Conservation (phyloP, 2,329 filamentous ascomycete genomes). For the Colletotrichum sp. region DNA sequence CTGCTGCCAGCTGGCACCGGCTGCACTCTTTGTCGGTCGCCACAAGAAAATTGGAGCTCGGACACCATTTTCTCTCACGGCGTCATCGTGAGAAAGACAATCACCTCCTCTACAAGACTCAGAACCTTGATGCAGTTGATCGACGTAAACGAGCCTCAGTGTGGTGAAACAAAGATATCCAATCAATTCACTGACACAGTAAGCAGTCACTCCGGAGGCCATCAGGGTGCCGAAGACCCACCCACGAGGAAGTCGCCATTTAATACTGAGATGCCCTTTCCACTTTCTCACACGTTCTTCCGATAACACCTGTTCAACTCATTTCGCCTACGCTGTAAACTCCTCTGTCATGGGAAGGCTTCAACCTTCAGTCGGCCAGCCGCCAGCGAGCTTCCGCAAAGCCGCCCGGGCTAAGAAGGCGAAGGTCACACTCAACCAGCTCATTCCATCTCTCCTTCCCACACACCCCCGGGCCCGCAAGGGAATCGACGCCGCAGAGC, state of each 20-base stretch:
- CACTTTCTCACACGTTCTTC: background rate
- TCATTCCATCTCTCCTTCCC: slow-evolving; percentile 60
- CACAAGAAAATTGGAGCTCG: background rate
- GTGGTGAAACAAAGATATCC: background rate
- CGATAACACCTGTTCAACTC: background rate
- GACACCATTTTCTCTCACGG: background rate
- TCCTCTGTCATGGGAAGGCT: slow-evolving; percentile 6
- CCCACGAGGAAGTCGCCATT: background rate
- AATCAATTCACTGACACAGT: background rate
- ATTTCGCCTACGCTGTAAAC: background rate
- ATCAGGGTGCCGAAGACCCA: background rate
- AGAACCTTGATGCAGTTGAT: background rate
- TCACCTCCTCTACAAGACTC: background rate
- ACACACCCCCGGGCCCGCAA: slow-evolving; percentile 59
- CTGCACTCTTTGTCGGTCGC: background rate
- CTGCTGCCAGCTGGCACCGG: background rate
- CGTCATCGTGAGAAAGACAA: background rate
- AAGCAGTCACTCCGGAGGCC: background rate
- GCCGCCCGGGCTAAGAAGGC: slow-evolving; percentile 57
- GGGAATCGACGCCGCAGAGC: slow-evolving; percentile 56
- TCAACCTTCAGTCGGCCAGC: slow-evolving; percentile 16
- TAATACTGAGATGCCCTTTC: background rate
- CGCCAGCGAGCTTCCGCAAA: slow-evolving; percentile 16
- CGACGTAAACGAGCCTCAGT: background rate
- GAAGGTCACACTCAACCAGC: slow-evolving; percentile 61